phyloP scores from a whole-genome alignment of 495 filamentous ascomycete genomes.

The Xylaria palmicola region DNA sequence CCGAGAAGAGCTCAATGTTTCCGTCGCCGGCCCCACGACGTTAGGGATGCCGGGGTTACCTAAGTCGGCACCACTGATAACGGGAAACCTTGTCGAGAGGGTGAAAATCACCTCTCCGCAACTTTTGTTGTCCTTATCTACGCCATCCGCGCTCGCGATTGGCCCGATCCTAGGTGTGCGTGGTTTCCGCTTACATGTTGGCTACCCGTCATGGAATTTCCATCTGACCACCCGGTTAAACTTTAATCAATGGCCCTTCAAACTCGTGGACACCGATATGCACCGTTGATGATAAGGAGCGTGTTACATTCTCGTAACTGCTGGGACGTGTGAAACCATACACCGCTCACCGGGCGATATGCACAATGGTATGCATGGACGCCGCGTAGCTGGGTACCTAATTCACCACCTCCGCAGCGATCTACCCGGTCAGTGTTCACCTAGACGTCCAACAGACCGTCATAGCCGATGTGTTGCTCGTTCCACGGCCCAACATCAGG shows the following conservation, averaged over 20 bases:
- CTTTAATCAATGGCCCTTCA: background rate
- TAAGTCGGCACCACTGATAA: conserved; percentile 4
- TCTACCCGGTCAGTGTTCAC: background rate
- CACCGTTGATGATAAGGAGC: background rate
- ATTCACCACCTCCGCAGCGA: background rate
- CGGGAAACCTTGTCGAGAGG: background rate
- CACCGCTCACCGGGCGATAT: too few relatives aligned
- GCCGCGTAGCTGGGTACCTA: background rate
- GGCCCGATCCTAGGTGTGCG: background rate
- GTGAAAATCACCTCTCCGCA: background rate
- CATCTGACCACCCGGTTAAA: background rate
- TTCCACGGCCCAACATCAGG: background rate
- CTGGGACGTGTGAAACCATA: too few relatives aligned
- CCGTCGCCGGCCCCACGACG: background rate
- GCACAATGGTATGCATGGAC: too few relatives aligned
- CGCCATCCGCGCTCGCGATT: background rate
- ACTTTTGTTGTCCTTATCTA: conserved; percentile 1
- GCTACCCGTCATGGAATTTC: background rate
- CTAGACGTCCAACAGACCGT: too few relatives aligned
- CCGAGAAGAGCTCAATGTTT: background rate
- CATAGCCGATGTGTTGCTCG: too few relatives aligned
- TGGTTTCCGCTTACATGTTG: conserved; percentile 9
- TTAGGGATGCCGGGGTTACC: background rate
- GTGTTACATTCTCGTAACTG: too few relatives aligned
- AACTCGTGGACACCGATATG: background rate